Conservation (phyloP, 352 stramenopile genomes). For the Thalassiosira mediterranea region DNA sequence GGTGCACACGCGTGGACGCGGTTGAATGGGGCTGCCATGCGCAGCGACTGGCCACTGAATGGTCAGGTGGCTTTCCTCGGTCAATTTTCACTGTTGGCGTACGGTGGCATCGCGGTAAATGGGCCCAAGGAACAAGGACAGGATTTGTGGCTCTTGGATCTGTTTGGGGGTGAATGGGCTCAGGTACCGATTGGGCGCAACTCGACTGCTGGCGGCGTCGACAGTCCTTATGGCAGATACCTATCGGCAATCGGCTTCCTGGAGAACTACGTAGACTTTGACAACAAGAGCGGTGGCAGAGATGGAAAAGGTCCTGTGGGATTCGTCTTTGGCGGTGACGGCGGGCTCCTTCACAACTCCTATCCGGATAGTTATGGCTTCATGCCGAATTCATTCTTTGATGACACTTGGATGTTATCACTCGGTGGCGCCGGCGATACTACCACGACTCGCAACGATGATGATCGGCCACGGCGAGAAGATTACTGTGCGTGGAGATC, state of each 20-base stretch:
- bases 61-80: slow-evolving; percentile 25
- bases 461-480: neutral
- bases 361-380: slow-evolving; percentile 27
- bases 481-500: slow-evolving; percentile 26
- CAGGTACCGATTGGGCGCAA: slow-evolving; percentile 20
- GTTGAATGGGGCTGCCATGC: slow-evolving; percentile 13
- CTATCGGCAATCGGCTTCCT: slow-evolving; percentile 27
- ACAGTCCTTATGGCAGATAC: slow-evolving; percentile 26
- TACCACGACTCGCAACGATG: no score
- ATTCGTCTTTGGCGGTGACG: slow-evolving; percentile 36
- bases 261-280: neutral
- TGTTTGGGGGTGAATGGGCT: slow-evolving; percentile 33
- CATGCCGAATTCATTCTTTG: slow-evolving; percentile 31
- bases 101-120: slow-evolving; percentile 17
- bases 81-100: slow-evolving; percentile 30
- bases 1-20: slow-evolving; percentile 24
- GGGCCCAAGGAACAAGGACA: neutral
- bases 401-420: slow-evolving; percentile 43
- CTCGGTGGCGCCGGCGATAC: slow-evolving; percentile 5
- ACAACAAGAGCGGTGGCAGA: slow-evolving; percentile 21
- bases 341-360: slow-evolving; percentile 21
- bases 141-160: slow-evolving; percentile 38
- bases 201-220: slow-evolving; percentile 2
- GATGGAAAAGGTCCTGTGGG: slow-evolving; percentile 15
- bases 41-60: slow-evolving; percentile 2